Percentiles rank a stretch among this genome's conserved stretches.
phyloP scores from a whole-genome alignment of 129 eudicot species.

The Ambrosia trifida region DNA sequence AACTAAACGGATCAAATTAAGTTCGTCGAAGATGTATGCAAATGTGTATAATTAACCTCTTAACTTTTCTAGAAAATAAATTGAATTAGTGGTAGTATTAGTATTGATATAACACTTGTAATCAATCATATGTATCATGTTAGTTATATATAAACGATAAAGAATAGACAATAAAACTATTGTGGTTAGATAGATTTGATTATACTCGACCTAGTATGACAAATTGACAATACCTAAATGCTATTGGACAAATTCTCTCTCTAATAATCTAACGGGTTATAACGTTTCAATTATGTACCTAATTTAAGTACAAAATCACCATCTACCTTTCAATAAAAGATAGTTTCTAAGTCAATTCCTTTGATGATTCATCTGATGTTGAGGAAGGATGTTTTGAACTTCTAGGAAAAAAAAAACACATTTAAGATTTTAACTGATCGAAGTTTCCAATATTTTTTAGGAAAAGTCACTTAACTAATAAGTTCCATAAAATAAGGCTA shows the following conservation, averaged over 20 bases:
- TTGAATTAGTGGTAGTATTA: background rate
- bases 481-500: background rate
- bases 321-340: slow-evolving; percentile 17
- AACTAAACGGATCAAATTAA: background rate
- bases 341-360: slow-evolving; percentile 19
- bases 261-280: background rate
- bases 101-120: background rate
- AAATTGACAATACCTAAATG: background rate
- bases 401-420: background rate
- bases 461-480: background rate
- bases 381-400: background rate
- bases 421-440: background rate
- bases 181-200: background rate
- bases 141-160: background rate
- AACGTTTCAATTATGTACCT: slow-evolving; percentile 14
- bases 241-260: slow-evolving; percentile 4
- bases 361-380: slow-evolving; percentile 12
- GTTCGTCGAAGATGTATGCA: background rate
- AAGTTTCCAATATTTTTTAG: background rate
- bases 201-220: background rate
- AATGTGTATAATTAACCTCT: background rate
- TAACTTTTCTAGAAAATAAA: background rate
- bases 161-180: background rate
- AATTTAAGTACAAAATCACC: slow-evolving; percentile 30
- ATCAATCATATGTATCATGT: background rate